Base-by-base conservation (phyloP, 23 red algal species). In the Gracilaria domingensis region DNA sequence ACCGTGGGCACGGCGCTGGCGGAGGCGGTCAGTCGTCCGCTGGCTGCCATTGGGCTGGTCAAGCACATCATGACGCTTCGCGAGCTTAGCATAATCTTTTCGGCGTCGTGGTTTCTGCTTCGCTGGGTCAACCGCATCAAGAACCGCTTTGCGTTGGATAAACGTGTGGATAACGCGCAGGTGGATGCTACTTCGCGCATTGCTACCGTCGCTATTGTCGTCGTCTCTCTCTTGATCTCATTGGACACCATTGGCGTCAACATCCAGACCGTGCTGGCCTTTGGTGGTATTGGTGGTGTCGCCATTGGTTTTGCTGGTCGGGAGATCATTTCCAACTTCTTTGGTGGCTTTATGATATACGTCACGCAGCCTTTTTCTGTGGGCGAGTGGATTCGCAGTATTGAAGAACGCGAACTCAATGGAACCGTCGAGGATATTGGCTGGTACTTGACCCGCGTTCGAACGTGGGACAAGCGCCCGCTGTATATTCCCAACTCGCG, bases 261-360 rank as follows among this genome's bases (percentile, higher is more conserved):
- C 61, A 86, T 99, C 18, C 94, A 99, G 60, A 93, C 97, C 30
- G 97, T 99, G 25, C 84, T 99, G 11, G 97, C 97, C 11, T 99
- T 99, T 93, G 97, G 97, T 59, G 97, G 97, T 53, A 99, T 99
- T 81, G 97, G 97, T 51, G 97, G 97, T 93, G 94, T 99, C 20
- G 97, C 97, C 12, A 99, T 99, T 61, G 97, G 97, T 93, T 99
- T 99, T 92, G 97, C 97, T 1, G 97, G 97, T n/a, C 90, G 97
- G 9, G 97, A 99, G 51, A 93, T 99, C 60, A 99, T 99, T 37
- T 91, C 84, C n/a, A 99, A 99, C 91, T 96, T 99, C 69, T 99
- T 99, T 89, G 87, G 87, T 38, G 97, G 97, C 72, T 96, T 99
- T 64, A 99, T 99, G 97, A 95, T 99, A 23, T 96, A 86, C 92